Base-by-base conservation (phyloP, 2,329 filamentous ascomycete species). In the Epichloe scottii region DNA sequence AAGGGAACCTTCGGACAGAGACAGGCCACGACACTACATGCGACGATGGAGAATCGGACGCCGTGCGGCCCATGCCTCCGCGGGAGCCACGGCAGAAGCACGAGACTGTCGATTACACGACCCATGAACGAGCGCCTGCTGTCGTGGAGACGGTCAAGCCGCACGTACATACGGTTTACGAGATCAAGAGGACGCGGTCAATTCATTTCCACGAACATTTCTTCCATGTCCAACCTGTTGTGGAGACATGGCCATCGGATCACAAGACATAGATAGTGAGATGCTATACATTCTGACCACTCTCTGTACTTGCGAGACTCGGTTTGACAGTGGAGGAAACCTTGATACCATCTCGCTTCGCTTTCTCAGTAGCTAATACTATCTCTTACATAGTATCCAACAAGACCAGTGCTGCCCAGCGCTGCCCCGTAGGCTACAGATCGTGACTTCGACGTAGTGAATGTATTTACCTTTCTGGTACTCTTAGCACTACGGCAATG, bases 201-300 rank as follows among this genome's bases (percentile, higher is more conserved):
- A 48, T 48, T n/a, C 51, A 53, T 40, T 26, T 40, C 1, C 51
- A 53, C 26, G 48, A 53, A 17, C 51, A 53, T 8, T 42, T 21
- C 14, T 38, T 33, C 4, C 39, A 48, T 11, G 35, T 51, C 14
- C 51, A 53, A 21, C 51, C 51, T 4, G 46, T 51, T 12, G 14
- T 48, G 15, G 10, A 50, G 19, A 35, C 33, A 14, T 19, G 23
- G 3, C 26, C 19, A 19, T 34, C n/a, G 3, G 42, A 45, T 3
- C 6, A 17, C 4, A 45, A 33, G 6, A 7, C 8, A 14, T 26
- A 4, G 5, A n/a, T 8, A 8, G 26, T 26, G 17, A 12, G 26
- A 11, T 19, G 26, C n/a, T 23, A 5, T 17, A 2, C 4, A 8
- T 17, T 33, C 26, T 10, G 23, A 44, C 26, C 21, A n/a, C 21